These are phyloP conservation scores for Cladophialophora yegresii DNA, from an alignment of 2,329 filamentous ascomycete genomes.

Conservation along the genomic window DNA sequence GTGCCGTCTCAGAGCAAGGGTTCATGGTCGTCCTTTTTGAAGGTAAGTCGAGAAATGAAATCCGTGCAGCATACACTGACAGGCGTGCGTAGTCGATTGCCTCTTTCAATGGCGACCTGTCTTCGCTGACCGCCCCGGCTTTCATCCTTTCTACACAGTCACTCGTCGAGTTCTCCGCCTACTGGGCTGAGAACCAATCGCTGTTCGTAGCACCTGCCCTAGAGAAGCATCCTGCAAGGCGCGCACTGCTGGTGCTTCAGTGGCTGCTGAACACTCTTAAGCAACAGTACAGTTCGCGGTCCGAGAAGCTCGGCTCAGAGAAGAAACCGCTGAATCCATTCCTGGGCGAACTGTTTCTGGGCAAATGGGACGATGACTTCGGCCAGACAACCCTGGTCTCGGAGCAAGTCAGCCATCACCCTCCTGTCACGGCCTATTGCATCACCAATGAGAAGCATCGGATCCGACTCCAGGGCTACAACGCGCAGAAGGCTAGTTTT, in stretches of 20 bases:
- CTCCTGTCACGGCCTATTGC: constrained; percentile 89
- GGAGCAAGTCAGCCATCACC: constrained; percentile 93
- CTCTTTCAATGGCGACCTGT: constrained; percentile 80
- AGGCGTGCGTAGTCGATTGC: constrained; percentile 61
- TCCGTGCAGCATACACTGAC: constrained; percentile 16
- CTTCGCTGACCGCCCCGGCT: constrained; percentile 76
- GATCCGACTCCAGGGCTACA: constrained; percentile 76
- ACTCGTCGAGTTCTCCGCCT: constrained; percentile 64
- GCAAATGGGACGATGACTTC: constrained; percentile 76
- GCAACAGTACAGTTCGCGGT: constrained; percentile 73
- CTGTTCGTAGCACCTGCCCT: constrained; percentile 74
- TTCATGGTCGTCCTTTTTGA: constrained; percentile 52
- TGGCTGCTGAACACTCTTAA: constrained; percentile 88
- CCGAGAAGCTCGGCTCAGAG: constrained; percentile 82
- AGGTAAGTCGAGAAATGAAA: constrained; percentile 40
- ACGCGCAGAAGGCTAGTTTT: constrained; percentile 95
- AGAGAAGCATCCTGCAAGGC: constrained; percentile 72
- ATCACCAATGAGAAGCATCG: constrained; percentile 85
- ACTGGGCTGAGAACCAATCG: constrained; percentile 71
- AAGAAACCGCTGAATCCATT: constrained; percentile 99
- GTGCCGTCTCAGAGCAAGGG: constrained; percentile 48
- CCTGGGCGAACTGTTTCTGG: constrained; percentile 89
- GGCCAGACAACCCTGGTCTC: constrained; percentile 85
- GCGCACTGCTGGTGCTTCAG: constrained; percentile 77
- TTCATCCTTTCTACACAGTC: constrained; percentile 81